Evolutionary conservation across 208 protist species (phyloP).

Genomic region (Porcisia deanei): DNA sequence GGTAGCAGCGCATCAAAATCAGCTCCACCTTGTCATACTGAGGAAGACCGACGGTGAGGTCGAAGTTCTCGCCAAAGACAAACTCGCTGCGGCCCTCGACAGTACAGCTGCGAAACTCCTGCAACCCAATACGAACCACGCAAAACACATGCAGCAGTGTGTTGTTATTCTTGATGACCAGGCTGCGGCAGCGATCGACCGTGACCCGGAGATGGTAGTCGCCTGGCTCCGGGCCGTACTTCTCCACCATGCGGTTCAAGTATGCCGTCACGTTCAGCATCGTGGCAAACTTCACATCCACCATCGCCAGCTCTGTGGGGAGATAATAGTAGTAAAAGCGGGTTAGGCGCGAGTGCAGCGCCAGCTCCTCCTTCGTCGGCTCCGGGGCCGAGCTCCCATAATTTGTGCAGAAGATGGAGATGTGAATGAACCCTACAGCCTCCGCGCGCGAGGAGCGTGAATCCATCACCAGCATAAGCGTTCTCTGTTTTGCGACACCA

Average conservation of each 20-base stretch:
- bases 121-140: slow-evolving; percentile 53
- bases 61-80: slow-evolving; percentile 67
- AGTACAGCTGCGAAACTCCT: slow-evolving; percentile 57
- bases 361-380: slow-evolving; percentile 38
- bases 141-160: slow-evolving; percentile 32
- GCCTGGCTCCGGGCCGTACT: slow-evolving; percentile 79
- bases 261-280: slow-evolving; percentile 70
- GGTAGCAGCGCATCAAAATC: slow-evolving; percentile 47
- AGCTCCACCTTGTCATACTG: slow-evolving; percentile 67
- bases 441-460: slow-evolving; percentile 33
- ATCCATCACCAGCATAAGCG: slow-evolving; percentile 66
- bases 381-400: slow-evolving; percentile 49
- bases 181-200: slow-evolving; percentile 45
- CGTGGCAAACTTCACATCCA: slow-evolving; percentile 62
- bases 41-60: slow-evolving; percentile 64
- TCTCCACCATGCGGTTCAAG: slow-evolving; percentile 54
- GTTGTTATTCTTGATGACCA: slow-evolving; percentile 17
- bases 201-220: slow-evolving; percentile 51
- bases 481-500: slow-evolving; percentile 51
- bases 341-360: slow-evolving; percentile 50
- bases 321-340: slow-evolving; percentile 80
- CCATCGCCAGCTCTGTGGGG: slow-evolving; percentile 50
- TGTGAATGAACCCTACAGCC: slow-evolving; percentile 66
- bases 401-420: slow-evolving; percentile 50
- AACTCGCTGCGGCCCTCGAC: slow-evolving; percentile 47